Base-by-base conservation (phyloP, 2,329 filamentous ascomycete species). In the Chaetomiaceae sp. region DNA sequence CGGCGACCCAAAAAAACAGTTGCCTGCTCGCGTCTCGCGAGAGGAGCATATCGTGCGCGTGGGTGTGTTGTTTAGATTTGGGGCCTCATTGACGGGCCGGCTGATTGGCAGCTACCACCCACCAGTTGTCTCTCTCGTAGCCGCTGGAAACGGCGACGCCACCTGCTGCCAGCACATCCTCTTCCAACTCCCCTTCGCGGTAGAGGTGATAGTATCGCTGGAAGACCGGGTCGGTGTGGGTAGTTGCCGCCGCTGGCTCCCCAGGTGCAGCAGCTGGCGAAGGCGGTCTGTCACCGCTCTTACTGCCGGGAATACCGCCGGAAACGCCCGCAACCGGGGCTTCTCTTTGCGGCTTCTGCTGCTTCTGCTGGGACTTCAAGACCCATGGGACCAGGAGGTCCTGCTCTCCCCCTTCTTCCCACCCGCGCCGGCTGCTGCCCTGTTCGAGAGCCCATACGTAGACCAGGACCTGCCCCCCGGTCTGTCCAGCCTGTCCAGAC, bases 91-190 rank as follows among this genome's bases (percentile, higher is more conserved):
- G 30, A 49, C 48, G 35, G 19, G 19, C 19, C 20, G 38, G 42
- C 36, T 43, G 47, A 52, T 58, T 54, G 49, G 53, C 39, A 40
- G 51, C 53, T 42, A 95, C 83, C 44, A 83, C 88, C 91, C 91
- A 98, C 93, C 93, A 97, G 68, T 98, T 98, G 63, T 97, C 93
- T 70, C 83, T 90, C 63, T 98, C 93, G 67, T 97, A 98, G 27
- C 93, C 93, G 49, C 80, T 81, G 55, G 87, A 83, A 19, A 93
- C 59, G 12, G 96, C 80, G 39, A 67, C 68, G 7, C 90, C 93
- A 15, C 89, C 89, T 17, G 84, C 90, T 14, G 76, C 74, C 41
- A 66, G 64, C 47, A 95, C 78, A 62, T 96, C 86, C 35, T 79
- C 75, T 62, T 96, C 89, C 48, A 98, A 72, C 69, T 98, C 93